phyloP scores from a whole-genome alignment of 2,329 filamentous ascomycete genomes.

The Tricladium varicosporioides region DNA sequence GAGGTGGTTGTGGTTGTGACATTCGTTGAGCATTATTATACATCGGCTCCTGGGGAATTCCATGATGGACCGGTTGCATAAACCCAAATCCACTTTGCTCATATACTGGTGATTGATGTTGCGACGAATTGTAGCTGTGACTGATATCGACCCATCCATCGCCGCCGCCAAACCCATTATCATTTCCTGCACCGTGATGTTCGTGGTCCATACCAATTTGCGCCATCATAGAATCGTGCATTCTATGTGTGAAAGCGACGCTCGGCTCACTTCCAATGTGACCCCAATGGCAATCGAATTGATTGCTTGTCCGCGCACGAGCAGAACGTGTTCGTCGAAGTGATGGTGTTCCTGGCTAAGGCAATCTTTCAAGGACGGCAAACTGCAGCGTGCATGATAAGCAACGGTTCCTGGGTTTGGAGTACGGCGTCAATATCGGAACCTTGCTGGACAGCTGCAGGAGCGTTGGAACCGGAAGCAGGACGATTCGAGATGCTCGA shows the following conservation, averaged over 20 bases:
- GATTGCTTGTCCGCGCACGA: conserved; percentile 14
- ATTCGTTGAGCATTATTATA: conserved; percentile 47
- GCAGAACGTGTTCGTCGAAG: conserved; percentile 21
- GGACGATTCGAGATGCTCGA: conserved; percentile 14
- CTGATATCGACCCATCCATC: conserved; percentile 56
- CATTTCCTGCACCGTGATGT: conserved; percentile 27
- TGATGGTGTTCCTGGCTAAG: conserved; percentile 35
- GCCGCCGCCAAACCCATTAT: conserved; percentile 41
- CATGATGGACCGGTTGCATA: conserved; percentile 55
- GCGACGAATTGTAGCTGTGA: conserved; percentile 42
- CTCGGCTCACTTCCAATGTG: conserved; percentile 17
- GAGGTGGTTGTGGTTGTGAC: conserved; percentile 52
- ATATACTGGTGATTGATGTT: conserved; percentile 67
- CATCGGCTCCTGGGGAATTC: conserved; percentile 56
- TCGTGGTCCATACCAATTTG: conserved; percentile 37
- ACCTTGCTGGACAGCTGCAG: conserved; percentile 32
- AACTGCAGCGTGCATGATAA: conserved; percentile 37
- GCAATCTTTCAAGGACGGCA: conserved; percentile 34
- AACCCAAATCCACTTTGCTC: conserved; percentile 67
- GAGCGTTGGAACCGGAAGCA: conserved; percentile 23
- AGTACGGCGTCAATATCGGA: conserved; percentile 29
- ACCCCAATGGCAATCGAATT: conserved; percentile 22
- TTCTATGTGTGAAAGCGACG: conserved; percentile 22
- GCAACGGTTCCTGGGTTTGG: conserved; percentile 32
- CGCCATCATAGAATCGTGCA: conserved; percentile 38